These are phyloP conservation scores for Xerocomus brunneocitrinus DNA, from an alignment of 768 basidiomycete genomes.

Conservation along the genomic window DNA sequence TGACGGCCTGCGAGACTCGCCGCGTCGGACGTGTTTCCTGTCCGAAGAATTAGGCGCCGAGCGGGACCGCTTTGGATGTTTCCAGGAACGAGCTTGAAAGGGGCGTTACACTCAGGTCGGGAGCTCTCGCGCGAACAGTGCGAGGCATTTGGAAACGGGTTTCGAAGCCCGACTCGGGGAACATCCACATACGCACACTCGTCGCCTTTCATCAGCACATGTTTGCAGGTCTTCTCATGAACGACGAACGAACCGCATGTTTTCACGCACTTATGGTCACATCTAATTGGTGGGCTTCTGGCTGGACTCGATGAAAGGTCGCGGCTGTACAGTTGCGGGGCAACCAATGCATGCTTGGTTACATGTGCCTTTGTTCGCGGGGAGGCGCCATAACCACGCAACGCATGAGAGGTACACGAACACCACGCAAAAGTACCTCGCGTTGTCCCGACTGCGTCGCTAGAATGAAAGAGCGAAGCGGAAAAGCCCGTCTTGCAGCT, in stretches of 20 bases:
- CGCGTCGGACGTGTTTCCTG: conserved; percentile 7
- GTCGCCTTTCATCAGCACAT: not conserved
- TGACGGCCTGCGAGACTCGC: conserved; percentile 4
- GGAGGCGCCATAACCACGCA: not conserved
- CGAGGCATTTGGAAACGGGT: conserved; percentile 18
- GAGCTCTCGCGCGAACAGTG: conserved; percentile 14
- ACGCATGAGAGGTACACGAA: conserved; percentile 1
- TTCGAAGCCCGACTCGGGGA: conserved; percentile 15
- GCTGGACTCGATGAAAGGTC: not conserved
- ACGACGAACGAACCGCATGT: not conserved
- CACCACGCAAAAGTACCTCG: not conserved
- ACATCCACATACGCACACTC: conserved; percentile 1
- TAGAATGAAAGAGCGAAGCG: not conserved
- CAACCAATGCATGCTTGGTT: conserved; percentile 5
- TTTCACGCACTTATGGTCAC: not conserved
- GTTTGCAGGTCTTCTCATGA: not conserved
- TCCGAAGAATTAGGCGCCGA: conserved; percentile 21
- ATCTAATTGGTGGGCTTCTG: not conserved
- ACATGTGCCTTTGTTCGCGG: not conserved
- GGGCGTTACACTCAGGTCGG: conserved; percentile 2
- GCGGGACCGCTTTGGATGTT: not conserved
- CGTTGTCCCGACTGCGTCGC: not conserved
- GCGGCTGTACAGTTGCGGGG: conserved; percentile 18
- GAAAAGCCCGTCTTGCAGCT: too few species aligned
- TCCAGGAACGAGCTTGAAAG: conserved; percentile 10